A percentile compares a stretch with the other conserved stretches of the same genome.
phyloP scores from a whole-genome alignment of 176 grass and related monocot species.

The barley (Hordeum vulgare) region MorexV3_pseudomolecules_assembly NC_058519.1:631757317-631757816 shows the following conservation, averaged over 20 bases:
- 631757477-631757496: neutral
- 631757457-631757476: neutral
- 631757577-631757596: neutral
- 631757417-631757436: neutral
- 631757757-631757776: neutral
- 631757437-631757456: neutral
- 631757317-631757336: neutral
- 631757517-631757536: neutral
- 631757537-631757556: neutral
- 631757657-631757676: neutral
- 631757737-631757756: neutral
- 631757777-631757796: no score
- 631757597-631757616: neutral
- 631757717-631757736: no score
- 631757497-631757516: neutral
- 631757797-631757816: no score
- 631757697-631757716: neutral
- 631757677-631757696: neutral
- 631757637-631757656: neutral
- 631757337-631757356: neutral
- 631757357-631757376: neutral
- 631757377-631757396: neutral
- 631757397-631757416: neutral
- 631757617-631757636: neutral
- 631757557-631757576: neutral